Percentiles rank a stretch among this genome's conserved stretches.
Conservation (phyloP, 768 basidiomycete species). For the Hydnomerulius pinastri region DNA sequence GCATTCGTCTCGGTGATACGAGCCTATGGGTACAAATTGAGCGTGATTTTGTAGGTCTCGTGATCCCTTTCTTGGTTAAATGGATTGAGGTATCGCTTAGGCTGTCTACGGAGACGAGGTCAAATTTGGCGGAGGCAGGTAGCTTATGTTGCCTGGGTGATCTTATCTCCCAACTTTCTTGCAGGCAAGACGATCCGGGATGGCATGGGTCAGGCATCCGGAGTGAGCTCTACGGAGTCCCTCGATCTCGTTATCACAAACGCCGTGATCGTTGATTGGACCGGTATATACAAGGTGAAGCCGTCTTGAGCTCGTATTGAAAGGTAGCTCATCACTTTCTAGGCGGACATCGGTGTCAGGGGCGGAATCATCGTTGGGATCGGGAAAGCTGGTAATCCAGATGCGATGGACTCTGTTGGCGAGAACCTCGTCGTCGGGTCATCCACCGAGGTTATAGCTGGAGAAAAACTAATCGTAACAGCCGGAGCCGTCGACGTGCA, state of each 20-base stretch:
- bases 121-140: constrained; percentile 92
- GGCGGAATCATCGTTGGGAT: constrained; percentile 80
- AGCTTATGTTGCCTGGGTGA: not conserved
- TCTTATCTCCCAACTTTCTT: not conserved
- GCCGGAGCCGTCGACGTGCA: constrained; percentile 93
- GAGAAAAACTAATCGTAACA: constrained; percentile 92
- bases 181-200: constrained; percentile 91
- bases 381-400: constrained; percentile 98
- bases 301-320: not conserved
- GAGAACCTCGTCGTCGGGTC: constrained; percentile 79
- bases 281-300: constrained; percentile 87
- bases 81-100: constrained; percentile 34
- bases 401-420: constrained; percentile 82
- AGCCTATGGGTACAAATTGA: constrained; percentile 92
- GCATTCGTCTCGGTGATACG: constrained; percentile 87
- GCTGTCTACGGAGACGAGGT: constrained; percentile 94
- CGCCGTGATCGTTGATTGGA: constrained; percentile 92
- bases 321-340: constrained; percentile 9
- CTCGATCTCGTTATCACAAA: constrained; percentile 96
- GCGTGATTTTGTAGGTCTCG: constrained; percentile 60
- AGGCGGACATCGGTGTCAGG: constrained; percentile 96
- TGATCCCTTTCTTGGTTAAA: not conserved
- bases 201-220: constrained; percentile 93
- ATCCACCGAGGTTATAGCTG: constrained; percentile 93
- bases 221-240: constrained; percentile 61